These are phyloP conservation scores for Boletus vermiculosoides DNA, from an alignment of 768 basidiomycete species.

Conservation along the genomic window DNA sequence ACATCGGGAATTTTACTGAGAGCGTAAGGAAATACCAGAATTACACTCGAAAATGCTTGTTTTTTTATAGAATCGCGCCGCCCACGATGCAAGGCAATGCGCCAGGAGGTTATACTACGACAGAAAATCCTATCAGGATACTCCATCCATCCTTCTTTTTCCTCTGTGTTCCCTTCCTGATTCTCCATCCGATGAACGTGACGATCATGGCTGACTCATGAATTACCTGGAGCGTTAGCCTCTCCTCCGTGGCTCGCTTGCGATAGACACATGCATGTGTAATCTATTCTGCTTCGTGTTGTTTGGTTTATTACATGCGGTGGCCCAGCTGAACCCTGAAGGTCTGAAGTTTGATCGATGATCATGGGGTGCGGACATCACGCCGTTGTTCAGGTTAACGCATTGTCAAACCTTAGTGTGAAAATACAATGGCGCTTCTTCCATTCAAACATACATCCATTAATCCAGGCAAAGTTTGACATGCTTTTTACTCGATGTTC, in stretches of 20 bases:
- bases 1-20: background rate
- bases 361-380: background rate
- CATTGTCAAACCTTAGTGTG: background rate
- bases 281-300: background rate
- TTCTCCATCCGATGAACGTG: constrained; percentile 10
- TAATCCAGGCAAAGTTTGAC: background rate
- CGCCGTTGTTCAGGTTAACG: background rate
- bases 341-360: background rate
- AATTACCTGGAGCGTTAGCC: background rate
- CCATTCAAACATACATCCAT: background rate
- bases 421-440: background rate
- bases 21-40: background rate
- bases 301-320: background rate
- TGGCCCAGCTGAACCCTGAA: background rate
- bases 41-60: background rate
- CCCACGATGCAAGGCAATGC: constrained; percentile 1
- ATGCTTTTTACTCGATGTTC: background rate
- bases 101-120: background rate
- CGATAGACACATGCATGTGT: background rate
- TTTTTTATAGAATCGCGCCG: background rate
- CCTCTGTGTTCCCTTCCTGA: constrained; percentile 5
- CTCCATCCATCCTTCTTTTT: background rate
- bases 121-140: constrained; percentile 6
- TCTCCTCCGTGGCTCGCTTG: background rate
- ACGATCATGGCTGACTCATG: background rate